Evolutionary conservation across 441 rosid genomes (phyloP), one percentile per base, ranked within the genome.

Genomic region (Gossypium trilobum): DNA sequence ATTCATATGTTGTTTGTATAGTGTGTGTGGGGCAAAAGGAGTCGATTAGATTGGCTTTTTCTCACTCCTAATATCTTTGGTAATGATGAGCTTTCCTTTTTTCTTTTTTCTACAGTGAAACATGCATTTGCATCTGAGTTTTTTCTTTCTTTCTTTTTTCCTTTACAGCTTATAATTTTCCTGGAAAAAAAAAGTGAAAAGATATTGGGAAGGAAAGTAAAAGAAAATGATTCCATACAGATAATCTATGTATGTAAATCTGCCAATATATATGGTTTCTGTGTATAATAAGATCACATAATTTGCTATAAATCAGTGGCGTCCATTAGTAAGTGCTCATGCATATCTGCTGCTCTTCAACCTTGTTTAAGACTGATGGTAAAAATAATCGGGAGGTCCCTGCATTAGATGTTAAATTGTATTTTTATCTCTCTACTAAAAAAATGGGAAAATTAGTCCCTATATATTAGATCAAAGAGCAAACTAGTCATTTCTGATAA

Each of bases 31-130:
- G 89, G 89, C 81, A 80, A 82, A 78, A 78, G 78, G 78, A 56
- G 68, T 89, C 85, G 72, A 85, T 83, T 84, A 44, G 84, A 73
- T 82, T 84, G 86, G 86, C 90, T 82, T 87, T 82, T 85, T 86
- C 79, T 82, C 23, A 29, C 83, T 81, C 87, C 39, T 85, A 20
- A 83, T 82, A 33, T 80, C 79, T 72, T 69, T 70, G 72, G 88
- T 78, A 85, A 91, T 89, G 78, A 4, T 11, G 63, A 44, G 60
- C 54, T 80, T 13, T 8, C 68, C 79, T 78, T 83, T 62, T 46
- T 68, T 27, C 22, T 65, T 78, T 78, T 57, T 50, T 68, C 78
- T 39, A 73, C 74, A 74, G 76, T 71, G 14, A 13, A 14, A 48
- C 4, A 36, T 75, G 74, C 76, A 80, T 81, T 76, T 73, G 77